Base-by-base conservation (phyloP, 1,284 basidiomycete species). In the Inonotus obliquus region DNA sequence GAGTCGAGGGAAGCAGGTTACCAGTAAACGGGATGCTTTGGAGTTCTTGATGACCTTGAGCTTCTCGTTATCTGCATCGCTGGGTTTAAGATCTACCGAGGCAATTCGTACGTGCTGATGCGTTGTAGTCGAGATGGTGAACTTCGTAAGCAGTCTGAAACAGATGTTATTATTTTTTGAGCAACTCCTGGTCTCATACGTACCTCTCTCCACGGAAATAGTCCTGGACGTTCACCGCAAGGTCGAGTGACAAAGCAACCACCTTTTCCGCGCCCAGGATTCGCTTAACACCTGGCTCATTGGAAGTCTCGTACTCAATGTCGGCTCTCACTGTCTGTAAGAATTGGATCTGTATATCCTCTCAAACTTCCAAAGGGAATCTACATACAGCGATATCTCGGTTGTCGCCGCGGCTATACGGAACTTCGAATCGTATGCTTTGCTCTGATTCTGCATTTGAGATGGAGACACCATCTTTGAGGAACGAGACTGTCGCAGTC, bases 221-320 rank as follows among this genome's bases (percentile, higher is more conserved):
- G 71, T 94, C 92, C 71, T 94, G 87, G 1, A 94, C 91, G 63
- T 91, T 93, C 56, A 93, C 87, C 11, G 86, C 81, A 52, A 94
- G 77, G 2, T 92, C 91, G n/a, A 94, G 76, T 0, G 84, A 79
- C 1, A 86, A 83, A 9, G 79, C 75, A 17, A 93, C 78, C 4
- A 78, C 72, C 61, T 81, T 79, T n/a, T 78, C 77, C 11, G 82
- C 74, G 39, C 73, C 75, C 27, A 91, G 69, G 7, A 70, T 78
- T 37, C 92, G 80, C 21, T 71, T 72, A 13, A 86, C 67, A 4
- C 74, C 73, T 1, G 85, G 80, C 58, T 89, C 81, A 1, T 75
- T 66, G 10, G 68, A 68, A 0, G 89, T 90, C 9, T 70, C 76
- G 69, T 93, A 94, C 59, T 86, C 81, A 9, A 85, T 79, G 23